Percentiles rank a stretch among this genome's conserved stretches.
Evolutionary conservation across 2,329 filamentous ascomycete species (phyloP).

Genomic region (Aspergillus eucalypticola): DNA sequence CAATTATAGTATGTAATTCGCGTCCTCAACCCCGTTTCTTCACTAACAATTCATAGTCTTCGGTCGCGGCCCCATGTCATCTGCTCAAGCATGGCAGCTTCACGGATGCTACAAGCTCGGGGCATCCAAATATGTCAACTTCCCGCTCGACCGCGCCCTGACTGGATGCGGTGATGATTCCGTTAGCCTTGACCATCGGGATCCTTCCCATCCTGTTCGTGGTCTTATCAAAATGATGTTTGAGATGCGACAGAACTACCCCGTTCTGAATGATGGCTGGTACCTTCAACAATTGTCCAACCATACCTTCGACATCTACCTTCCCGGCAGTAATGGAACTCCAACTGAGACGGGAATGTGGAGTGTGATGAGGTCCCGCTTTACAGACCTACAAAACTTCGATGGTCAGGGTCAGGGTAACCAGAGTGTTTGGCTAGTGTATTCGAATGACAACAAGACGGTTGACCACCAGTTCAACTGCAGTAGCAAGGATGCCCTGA

Average conservation of each 20-base stretch:
- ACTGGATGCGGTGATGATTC: conserved; percentile 57
- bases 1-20: conserved; percentile 51
- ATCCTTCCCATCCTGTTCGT: conserved; percentile 60
- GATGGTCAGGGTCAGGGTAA: conserved; percentile 41
- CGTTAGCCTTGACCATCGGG: conserved; percentile 61
- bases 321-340: conserved; percentile 53
- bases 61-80: conserved; percentile 62
- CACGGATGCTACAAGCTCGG: conserved; percentile 63
- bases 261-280: conserved; percentile 61
- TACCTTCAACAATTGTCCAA: conserved; percentile 57
- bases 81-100: conserved; percentile 61
- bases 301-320: conserved; percentile 50
- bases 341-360: conserved; percentile 61
- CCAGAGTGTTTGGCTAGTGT: conserved; percentile 48
- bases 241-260: conserved; percentile 57
- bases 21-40: background rate
- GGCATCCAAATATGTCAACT: conserved; percentile 57
- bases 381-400: conserved; percentile 49
- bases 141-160: conserved; percentile 55
- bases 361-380: conserved; percentile 52
- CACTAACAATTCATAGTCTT: conserved; percentile 42
- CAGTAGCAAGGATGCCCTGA: conserved; percentile 47
- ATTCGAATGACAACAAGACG: conserved; percentile 48
- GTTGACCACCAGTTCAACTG: conserved; percentile 60
- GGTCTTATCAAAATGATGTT: conserved; percentile 63